A percentile compares a stretch with the other conserved stretches of the same genome.
Conservation (phyloP, 139 green algal species). For the Tetraselmis striata region DNA sequence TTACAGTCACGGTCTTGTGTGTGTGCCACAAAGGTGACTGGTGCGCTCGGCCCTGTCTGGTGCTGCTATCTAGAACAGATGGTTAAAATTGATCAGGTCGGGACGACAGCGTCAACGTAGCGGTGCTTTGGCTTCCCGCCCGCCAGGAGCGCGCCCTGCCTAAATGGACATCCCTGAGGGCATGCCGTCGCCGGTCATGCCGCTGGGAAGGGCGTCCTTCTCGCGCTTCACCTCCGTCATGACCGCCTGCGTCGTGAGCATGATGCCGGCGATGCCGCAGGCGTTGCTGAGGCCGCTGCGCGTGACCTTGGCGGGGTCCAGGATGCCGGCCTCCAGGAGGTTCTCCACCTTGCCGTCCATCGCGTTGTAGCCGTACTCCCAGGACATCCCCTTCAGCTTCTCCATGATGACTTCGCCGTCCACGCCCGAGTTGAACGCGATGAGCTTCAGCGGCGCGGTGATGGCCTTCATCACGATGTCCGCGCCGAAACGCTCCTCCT, state of each 20-base stretch:
- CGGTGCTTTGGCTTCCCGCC: too few species aligned
- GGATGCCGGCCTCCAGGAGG: conserved; percentile 79
- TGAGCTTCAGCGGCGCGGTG: conserved; percentile 50
- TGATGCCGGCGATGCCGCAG: conserved; percentile 93
- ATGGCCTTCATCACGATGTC: conserved; percentile 93
- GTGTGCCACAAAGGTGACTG: too few species aligned
- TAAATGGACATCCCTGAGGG: conserved; percentile 77
- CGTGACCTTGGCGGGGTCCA: conserved; percentile 97
- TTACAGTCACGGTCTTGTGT: too few species aligned
- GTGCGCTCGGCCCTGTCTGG: too few species aligned
- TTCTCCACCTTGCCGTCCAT: conserved; percentile 55
- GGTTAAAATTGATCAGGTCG: too few species aligned
- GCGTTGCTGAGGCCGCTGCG: conserved; percentile 83
- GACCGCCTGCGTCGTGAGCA: conserved; percentile 94
- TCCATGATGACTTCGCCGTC: conserved; percentile 87
- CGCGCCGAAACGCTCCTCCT: conserved; percentile 87
- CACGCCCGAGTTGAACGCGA: conserved; percentile 86
- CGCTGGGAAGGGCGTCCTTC: conserved; percentile 23
- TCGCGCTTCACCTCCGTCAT: conserved; percentile 83
- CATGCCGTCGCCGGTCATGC: conserved; percentile 59
- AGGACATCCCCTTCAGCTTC: conserved; percentile 74
- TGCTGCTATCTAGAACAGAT: too few species aligned
- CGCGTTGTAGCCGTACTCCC: conserved; percentile 49
- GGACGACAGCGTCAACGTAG: too few species aligned
- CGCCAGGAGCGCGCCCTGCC: too few species aligned